Conservation (phyloP, 2,329 filamentous ascomycete genomes). For the Neospermospora avenae region DNA sequence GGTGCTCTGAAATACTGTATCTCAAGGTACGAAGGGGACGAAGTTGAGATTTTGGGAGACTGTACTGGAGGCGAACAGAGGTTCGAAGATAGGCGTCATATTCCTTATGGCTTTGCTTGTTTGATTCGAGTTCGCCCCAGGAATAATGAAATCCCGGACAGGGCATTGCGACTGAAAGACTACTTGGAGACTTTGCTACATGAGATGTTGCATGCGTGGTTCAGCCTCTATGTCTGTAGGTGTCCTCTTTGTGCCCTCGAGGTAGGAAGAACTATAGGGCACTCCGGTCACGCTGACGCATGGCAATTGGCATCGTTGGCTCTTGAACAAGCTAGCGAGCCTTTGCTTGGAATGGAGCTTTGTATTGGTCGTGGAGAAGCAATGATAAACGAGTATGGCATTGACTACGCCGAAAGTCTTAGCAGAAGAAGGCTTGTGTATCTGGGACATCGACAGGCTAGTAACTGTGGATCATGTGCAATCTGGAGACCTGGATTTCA, state of each 20-base stretch:
- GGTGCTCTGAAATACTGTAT: too few species aligned
- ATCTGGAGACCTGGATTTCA: too few species aligned
- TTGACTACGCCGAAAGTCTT: not conserved
- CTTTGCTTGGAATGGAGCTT: not conserved
- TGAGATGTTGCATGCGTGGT: constrained; percentile 3
- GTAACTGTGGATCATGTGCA: too few species aligned
- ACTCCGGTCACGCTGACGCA: not conserved
- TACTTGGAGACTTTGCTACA: constrained; percentile 2
- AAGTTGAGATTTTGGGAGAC: too few species aligned
- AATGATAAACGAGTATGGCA: not conserved
- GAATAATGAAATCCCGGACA: too few species aligned
- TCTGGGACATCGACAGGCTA: too few species aligned
- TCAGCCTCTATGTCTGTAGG: not conserved
- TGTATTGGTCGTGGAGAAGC: not conserved
- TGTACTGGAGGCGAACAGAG: too few species aligned
- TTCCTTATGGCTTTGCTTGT: too few species aligned
- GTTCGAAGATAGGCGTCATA: too few species aligned
- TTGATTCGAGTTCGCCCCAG: too few species aligned
- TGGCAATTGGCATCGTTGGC: not conserved
- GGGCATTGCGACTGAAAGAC: not conserved
- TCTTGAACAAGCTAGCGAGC: not conserved
- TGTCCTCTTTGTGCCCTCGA: not conserved
- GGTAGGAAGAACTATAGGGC: not conserved
- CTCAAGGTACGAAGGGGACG: too few species aligned
- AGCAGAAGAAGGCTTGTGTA: too few species aligned